These are phyloP conservation scores for Fusarium lyarnte DNA, from an alignment of 2,329 filamentous ascomycete species.

Conservation along the genomic window DNA sequence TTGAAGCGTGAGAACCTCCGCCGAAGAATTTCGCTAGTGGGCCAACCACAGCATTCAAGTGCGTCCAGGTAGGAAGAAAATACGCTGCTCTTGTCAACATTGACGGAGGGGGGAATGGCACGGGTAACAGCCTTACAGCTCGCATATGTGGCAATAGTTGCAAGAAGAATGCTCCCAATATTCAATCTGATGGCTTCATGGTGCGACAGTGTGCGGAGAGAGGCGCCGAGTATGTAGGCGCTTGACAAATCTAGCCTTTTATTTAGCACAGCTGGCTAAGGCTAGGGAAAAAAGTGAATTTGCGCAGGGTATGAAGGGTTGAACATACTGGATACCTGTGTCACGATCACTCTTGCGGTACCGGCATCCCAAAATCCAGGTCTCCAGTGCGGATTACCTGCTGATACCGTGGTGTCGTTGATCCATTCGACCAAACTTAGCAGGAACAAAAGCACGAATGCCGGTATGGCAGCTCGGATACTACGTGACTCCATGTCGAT, in stretches of 20 bases:
- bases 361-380: background rate
- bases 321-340: background rate
- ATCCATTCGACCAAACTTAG: background rate
- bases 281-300: background rate
- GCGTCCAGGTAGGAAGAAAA: background rate
- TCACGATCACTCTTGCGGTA: background rate
- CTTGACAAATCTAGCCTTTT: background rate
- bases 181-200: background rate
- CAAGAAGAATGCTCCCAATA: background rate
- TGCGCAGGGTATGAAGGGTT: background rate
- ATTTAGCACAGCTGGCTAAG: background rate
- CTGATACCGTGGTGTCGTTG: background rate
- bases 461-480: background rate
- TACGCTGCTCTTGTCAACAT: background rate
- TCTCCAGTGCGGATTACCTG: background rate
- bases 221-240: background rate
- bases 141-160: background rate
- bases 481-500: background rate
- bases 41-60: background rate
- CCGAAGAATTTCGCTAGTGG: background rate
- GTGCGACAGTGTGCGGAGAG: background rate
- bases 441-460: background rate
- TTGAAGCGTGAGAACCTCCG: background rate
- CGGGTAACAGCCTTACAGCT: background rate
- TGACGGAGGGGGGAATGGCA: background rate